A percentile compares a stretch with the other conserved stretches of the same genome.
phyloP scores from a whole-genome alignment of 108 stramenopile species.

The Pseudonitzschia multiseries region DNA sequence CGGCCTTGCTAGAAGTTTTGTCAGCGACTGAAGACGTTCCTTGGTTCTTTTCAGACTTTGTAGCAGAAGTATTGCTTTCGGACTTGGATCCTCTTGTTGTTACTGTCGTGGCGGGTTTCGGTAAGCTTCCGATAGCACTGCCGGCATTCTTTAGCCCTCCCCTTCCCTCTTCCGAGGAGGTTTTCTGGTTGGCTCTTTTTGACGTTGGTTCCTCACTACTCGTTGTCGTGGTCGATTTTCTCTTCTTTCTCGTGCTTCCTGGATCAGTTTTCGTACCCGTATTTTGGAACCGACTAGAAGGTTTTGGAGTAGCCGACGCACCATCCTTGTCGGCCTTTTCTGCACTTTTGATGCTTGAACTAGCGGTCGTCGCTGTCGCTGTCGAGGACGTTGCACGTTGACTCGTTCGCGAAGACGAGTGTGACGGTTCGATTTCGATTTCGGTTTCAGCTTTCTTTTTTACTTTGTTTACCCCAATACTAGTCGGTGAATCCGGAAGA shows the following conservation, averaged over 20 bases:
- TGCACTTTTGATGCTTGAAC: not conserved
- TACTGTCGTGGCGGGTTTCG: not conserved
- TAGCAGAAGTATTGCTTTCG: not conserved
- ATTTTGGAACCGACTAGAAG: not conserved
- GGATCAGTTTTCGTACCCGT: not conserved
- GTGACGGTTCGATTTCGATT: not conserved
- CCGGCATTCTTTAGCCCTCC: not conserved
- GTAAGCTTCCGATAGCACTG: not conserved
- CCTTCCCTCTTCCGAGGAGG: not conserved
- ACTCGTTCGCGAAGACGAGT: not conserved
- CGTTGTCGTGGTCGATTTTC: conserved; percentile 4
- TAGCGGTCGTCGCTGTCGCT: not conserved
- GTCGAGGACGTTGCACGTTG: not conserved
- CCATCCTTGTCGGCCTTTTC: not conserved
- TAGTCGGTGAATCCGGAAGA: not conserved
- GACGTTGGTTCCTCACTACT: conserved; percentile 8
- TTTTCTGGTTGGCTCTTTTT: not conserved
- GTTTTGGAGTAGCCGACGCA: not conserved
- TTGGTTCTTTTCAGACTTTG: not conserved
- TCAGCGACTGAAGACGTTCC: not conserved
- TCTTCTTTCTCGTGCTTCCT: not conserved
- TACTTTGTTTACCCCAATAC: not conserved
- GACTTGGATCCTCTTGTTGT: not conserved
- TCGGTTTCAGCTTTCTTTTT: not conserved
- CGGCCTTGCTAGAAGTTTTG: not conserved